phyloP scores from a whole-genome alignment of 371 early-diverging fungal genomes.

The Cokeromyces recurvatus region DNA sequence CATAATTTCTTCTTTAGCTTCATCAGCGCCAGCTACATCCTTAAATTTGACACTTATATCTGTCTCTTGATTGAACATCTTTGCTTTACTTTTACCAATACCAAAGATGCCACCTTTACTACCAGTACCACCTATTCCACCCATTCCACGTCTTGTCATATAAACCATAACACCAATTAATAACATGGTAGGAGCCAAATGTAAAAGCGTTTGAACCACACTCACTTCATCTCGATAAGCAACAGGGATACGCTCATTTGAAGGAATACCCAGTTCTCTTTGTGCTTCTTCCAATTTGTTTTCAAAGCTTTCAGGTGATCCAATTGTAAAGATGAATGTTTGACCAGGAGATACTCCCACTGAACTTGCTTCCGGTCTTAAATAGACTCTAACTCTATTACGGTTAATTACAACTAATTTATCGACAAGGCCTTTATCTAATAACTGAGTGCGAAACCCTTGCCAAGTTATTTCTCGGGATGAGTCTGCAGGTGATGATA shows the following conservation, averaged over 20 bases:
- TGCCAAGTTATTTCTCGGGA: constrained; percentile 84
- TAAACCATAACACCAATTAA: constrained; percentile 83
- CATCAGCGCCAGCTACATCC: constrained; percentile 99
- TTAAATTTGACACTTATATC: constrained; percentile 95
- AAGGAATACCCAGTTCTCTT: constrained; percentile 83
- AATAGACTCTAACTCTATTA: constrained; percentile 72
- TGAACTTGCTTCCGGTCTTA: constrained; percentile 64
- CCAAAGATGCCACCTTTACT: constrained; percentile 88
- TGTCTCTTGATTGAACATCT: constrained; percentile 94
- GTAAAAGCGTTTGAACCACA: constrained; percentile 63
- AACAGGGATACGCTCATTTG: constrained; percentile 88
- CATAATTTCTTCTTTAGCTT: constrained; percentile 99
- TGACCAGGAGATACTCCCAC: constrained; percentile 29
- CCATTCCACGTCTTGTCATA: constrained; percentile 73
- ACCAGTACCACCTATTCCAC: constrained; percentile 32
- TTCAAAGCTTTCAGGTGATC: constrained; percentile 94
- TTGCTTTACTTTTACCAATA: constrained; percentile 94
- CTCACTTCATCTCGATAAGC: constrained; percentile 79
- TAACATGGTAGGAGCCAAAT: constrained; percentile 90
- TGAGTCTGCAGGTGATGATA: constrained; percentile 41
- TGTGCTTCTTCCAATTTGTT: constrained; percentile 85
- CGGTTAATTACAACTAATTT: constrained; percentile 84
- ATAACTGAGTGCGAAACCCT: constrained; percentile 82
- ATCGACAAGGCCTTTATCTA: constrained; percentile 91
- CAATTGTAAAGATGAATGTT: constrained; percentile 80